Evolutionary conservation across 2,329 filamentous ascomycete genomes (phyloP).

Genomic region (Colletotrichum tofieldiae): DNA sequence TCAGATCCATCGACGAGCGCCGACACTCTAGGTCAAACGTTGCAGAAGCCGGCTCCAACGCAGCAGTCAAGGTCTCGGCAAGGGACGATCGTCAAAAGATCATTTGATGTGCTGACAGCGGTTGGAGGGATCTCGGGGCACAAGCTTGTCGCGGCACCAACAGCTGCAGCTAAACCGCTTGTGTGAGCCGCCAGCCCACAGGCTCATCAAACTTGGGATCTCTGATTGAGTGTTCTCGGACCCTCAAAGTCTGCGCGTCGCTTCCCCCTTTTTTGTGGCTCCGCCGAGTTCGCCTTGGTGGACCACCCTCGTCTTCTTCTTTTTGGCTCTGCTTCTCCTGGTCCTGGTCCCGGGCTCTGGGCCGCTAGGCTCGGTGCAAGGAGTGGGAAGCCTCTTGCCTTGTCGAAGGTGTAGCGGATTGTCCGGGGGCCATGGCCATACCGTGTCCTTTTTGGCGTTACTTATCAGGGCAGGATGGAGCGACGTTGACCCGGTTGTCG

Average conservation of each 20-base stretch:
- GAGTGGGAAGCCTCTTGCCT: conserved; percentile 6
- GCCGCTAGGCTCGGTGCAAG: background rate
- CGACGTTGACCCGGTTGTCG: conserved; percentile 16
- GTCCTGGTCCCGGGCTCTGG: conserved; percentile 3
- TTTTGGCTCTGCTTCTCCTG: conserved; percentile 7
- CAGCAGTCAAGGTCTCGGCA: conserved; percentile 35
- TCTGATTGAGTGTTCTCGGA: conserved; percentile 36
- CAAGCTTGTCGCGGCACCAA: conserved; percentile 34
- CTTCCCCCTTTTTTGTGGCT: background rate
- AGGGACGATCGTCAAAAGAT: conserved; percentile 38
- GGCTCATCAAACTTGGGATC: conserved; percentile 36
- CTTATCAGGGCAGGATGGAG: conserved; percentile 10
- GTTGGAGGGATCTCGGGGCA: conserved; percentile 33
- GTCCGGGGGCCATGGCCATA: background rate
- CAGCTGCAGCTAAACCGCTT: conserved; percentile 36
- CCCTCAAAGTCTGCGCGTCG: conserved; percentile 19
- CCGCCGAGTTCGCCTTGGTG: background rate
- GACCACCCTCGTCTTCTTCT: background rate
- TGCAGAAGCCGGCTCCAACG: conserved; percentile 35
- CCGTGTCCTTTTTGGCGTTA: background rate
- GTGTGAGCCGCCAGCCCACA: conserved; percentile 33
- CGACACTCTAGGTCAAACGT: conserved; percentile 31
- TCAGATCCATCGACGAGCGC: conserved; percentile 26
- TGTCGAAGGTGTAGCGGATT: conserved; percentile 13
- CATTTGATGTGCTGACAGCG: conserved; percentile 39